Evolutionary conservation across 2,329 filamentous ascomycete genomes (phyloP).

Genomic region (Cladosporium sp.): DNA sequence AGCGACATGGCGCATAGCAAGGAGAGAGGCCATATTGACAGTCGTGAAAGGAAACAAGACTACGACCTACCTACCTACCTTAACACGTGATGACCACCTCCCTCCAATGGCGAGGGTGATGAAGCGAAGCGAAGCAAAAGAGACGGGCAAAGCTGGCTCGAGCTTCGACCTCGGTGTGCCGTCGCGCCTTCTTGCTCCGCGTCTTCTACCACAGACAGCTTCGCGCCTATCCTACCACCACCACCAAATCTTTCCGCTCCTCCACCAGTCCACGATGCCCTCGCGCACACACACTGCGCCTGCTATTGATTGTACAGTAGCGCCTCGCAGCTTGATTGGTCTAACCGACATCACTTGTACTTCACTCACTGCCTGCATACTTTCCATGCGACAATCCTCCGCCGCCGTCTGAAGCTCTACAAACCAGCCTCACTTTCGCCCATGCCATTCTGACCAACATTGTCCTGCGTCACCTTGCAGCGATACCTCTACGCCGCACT

Average conservation of each 20-base stretch:
- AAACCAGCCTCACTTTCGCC: background rate
- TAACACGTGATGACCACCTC: conserved; percentile 1
- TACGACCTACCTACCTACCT: conserved; percentile 10
- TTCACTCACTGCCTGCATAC: background rate
- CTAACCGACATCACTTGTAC: background rate
- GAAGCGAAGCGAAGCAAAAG: background rate
- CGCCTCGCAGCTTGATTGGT: background rate
- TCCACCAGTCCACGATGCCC: background rate
- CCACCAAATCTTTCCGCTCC: background rate
- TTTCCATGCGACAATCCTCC: background rate
- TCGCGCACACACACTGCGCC: background rate
- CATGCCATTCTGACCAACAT: background rate
- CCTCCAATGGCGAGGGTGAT: background rate
- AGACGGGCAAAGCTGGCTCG: background rate
- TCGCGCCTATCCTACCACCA: conserved; percentile 11
- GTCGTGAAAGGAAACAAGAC: background rate
- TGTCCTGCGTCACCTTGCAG: background rate
- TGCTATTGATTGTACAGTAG: background rate
- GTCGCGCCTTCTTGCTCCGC: conserved; percentile 8
- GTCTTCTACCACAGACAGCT: conserved; percentile 8
- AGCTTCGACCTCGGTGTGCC: conserved; percentile 10
- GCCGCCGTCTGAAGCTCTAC: background rate
- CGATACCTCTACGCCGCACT: background rate
- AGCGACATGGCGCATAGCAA: background rate
- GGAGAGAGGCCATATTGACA: conserved; percentile 5